Evolutionary conservation across 2,329 filamentous ascomycete genomes (phyloP), one percentile per base, ranked within the genome.

Genomic region (Cordyceps tenuipes): DNA sequence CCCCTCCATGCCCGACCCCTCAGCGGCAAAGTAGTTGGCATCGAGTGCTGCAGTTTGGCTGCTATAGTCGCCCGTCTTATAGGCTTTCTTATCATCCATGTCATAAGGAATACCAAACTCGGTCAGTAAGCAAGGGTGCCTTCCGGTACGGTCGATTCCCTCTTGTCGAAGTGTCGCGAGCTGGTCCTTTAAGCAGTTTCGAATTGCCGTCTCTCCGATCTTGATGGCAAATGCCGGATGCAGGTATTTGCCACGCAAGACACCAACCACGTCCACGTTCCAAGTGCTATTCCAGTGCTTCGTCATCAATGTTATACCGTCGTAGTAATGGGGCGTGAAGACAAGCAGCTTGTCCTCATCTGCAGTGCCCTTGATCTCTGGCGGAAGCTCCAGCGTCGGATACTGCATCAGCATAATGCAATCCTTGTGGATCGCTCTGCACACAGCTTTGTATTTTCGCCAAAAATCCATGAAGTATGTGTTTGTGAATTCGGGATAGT

Each of bases 51-150:
- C 85, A 39, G 88, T 89, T 71, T 99, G 94, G 67, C 90, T 96
- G 49, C 89, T 88, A 73, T 96, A 99, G 72, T 99, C 90, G 8
- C 95, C 94, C 6, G 91, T 96, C 74, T 91, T 90, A 75, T 99
- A 99, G 1, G 94, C 94, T 68, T 94, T 81, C 73, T 96, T 92
- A 65, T 96, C 87, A 69, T 99, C 93, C 95, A 99, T 97, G 70
- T 99, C 94, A 70, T 96, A 99, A 0, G 94, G 94, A 61, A 99
- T 97, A 8, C 94, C 94, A 68, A 97, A 97, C 70, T 99, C 94
- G 0, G 91, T 95, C 72, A 97, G 85, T 5, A 99, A 75, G 66
- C 91, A 91, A 0, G 94, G 94, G 66, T 95, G 92, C 23, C 89
- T 85, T 21, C 94, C 94, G 78, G 91, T 90, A 62, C 91, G 86